Conservation (phyloP, 768 basidiomycete species). For the Tubosaeta sp. region DNA sequence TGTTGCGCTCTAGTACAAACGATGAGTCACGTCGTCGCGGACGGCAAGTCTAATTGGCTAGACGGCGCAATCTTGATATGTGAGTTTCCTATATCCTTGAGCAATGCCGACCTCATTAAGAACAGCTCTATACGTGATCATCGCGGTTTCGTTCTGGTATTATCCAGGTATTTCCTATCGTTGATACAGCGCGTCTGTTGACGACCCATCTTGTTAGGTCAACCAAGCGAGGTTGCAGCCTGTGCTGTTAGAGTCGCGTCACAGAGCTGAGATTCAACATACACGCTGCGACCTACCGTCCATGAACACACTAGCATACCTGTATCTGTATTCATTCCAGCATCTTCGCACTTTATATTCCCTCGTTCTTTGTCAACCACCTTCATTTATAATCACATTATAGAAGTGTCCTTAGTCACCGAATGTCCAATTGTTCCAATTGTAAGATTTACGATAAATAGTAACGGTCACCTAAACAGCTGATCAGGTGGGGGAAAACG, state of each 20-base stretch:
- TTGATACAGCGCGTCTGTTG: not conserved
- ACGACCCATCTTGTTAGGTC: constrained; percentile 16
- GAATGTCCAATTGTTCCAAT: constrained; percentile 4
- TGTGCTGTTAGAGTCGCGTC: constrained; percentile 8
- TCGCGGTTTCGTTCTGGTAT: constrained; percentile 69
- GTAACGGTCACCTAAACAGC: constrained; percentile 37
- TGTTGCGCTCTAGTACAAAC: constrained; percentile 55
- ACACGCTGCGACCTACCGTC: constrained; percentile 5
- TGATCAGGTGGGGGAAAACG: not conserved
- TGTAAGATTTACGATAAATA: constrained; percentile 28
- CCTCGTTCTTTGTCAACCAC: constrained; percentile 12
- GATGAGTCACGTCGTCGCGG: constrained; percentile 76
- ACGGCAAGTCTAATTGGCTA: constrained; percentile 82
- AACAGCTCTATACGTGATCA: constrained; percentile 64
- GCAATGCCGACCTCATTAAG: not conserved
- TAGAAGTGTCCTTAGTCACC: constrained; percentile 3
- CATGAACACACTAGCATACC: not conserved
- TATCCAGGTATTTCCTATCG: constrained; percentile 32
- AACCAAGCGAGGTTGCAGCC: constrained; percentile 17
- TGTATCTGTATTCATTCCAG: constrained; percentile 5
- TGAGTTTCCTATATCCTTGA: constrained; percentile 28
- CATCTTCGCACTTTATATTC: constrained; percentile 13
- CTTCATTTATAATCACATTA: constrained; percentile 6
- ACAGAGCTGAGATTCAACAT: not conserved
- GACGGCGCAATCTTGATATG: constrained; percentile 74